Evolutionary conservation across 1,139 yeast genomes (phyloP).

Genomic region (Wickerhamomyces sp.): DNA sequence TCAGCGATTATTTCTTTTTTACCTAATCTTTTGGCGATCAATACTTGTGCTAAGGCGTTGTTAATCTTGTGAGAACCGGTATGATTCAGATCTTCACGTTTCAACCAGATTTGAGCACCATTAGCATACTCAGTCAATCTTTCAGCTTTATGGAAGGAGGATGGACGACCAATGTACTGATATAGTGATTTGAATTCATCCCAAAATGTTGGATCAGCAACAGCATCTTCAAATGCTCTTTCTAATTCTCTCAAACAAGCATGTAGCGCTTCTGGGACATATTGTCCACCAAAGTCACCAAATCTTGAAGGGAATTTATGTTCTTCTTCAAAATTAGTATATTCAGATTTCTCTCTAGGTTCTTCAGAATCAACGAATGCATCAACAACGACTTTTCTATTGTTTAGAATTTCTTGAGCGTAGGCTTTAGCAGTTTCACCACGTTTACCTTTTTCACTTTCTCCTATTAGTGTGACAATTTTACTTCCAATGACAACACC

Average conservation of each 20-base stretch:
- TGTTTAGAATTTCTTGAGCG: constrained; percentile 66
- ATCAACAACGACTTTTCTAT: constrained; percentile 38
- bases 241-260: constrained; percentile 89
- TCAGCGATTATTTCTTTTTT: constrained; percentile 91
- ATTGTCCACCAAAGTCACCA: constrained; percentile 98
- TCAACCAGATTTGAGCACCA: constrained; percentile 97
- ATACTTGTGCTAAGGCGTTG: constrained; percentile 92
- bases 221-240: constrained; percentile 78
- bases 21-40: constrained; percentile 89
- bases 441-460: constrained; percentile 55
- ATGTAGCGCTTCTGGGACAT: constrained; percentile 94
- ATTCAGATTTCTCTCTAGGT: constrained; percentile 23
- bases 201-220: constrained; percentile 90
- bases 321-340: constrained; percentile 47
- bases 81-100: constrained; percentile 96
- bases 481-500: constrained; percentile 97
- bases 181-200: constrained; percentile 80
- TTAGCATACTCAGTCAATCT: constrained; percentile 87
- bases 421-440: constrained; percentile 61
- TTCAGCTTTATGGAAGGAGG: constrained; percentile 86
- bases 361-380: constrained; percentile 23
- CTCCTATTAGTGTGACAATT: constrained; percentile 65
- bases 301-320: constrained; percentile 69
- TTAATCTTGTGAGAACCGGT: constrained; percentile 98
- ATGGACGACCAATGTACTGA: constrained; percentile 93